Percentiles rank a stretch among this genome's conserved stretches.
phyloP scores from a whole-genome alignment of 2,329 filamentous ascomycete species.

The Myriosclerotinia duriaeana region DNA sequence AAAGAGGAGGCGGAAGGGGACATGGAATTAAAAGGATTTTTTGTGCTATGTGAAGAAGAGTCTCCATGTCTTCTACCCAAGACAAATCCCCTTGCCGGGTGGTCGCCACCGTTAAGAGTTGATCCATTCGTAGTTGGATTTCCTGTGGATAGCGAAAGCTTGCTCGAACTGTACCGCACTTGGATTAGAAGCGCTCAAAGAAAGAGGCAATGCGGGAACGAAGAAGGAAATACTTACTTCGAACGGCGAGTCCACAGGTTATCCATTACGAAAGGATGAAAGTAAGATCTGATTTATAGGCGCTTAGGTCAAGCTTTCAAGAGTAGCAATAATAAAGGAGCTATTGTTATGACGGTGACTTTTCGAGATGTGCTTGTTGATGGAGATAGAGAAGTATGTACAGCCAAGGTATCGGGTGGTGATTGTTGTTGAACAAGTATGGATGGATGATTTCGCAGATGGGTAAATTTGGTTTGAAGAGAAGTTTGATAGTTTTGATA shows the following conservation, averaged over 20 bases:
- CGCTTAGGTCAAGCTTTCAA: slow-evolving; percentile 26
- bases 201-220: slow-evolving; percentile 14
- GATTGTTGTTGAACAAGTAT: slow-evolving; percentile 4
- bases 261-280: slow-evolving; percentile 37
- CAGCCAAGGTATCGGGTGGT: background rate
- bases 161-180: slow-evolving; percentile 52
- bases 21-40: slow-evolving; percentile 71
- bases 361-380: slow-evolving; percentile 21
- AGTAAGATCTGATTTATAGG: slow-evolving; percentile 15
- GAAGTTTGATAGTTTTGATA: background rate
- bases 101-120: slow-evolving; percentile 44
- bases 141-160: slow-evolving; percentile 78
- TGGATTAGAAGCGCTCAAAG: slow-evolving; percentile 25
- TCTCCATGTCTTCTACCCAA: slow-evolving; percentile 75
- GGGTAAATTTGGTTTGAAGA: background rate
- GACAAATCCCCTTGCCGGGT: slow-evolving; percentile 60
- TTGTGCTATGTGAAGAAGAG: slow-evolving; percentile 68
- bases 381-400: background rate
- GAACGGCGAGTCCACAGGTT: slow-evolving; percentile 75
- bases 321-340: slow-evolving; percentile 24
- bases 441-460: slow-evolving; percentile 7
- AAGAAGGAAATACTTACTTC: slow-evolving; percentile 56
- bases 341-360: slow-evolving; percentile 25
- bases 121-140: slow-evolving; percentile 48
- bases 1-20: slow-evolving; percentile 22